Percentiles rank a stretch among this genome's conserved stretches.
Conservation (phyloP, 2,329 filamentous ascomycete genomes). For the Metarhizium anisopliae region DNA sequence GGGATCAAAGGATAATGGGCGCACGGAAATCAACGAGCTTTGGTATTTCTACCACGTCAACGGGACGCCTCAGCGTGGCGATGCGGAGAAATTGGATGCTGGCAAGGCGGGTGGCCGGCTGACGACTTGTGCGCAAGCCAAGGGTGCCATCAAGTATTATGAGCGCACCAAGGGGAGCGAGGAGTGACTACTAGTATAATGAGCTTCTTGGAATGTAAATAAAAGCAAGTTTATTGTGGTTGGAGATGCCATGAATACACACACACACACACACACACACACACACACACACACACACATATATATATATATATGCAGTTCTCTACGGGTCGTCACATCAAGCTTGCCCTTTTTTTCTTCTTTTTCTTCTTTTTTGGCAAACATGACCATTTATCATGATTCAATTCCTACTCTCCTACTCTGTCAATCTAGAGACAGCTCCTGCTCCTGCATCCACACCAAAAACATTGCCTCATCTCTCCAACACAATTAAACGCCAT, state of each 20-base stretch:
- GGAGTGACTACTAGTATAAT: not conserved
- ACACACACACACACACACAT: too few species aligned
- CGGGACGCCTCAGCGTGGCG: slow-evolving; percentile 45
- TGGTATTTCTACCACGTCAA: slow-evolving; percentile 59
- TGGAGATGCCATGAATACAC: not conserved
- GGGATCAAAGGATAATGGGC: slow-evolving; percentile 44
- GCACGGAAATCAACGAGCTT: slow-evolving; percentile 49
- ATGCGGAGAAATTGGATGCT: slow-evolving; percentile 33
- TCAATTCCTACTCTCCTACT: not conserved
- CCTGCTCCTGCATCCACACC: not conserved
- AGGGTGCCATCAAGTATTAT: slow-evolving; percentile 45
- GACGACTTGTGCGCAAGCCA: slow-evolving; percentile 45
- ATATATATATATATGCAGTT: not conserved
- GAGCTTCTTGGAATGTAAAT: not conserved
- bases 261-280: too few species aligned
- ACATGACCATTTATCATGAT: not conserved
- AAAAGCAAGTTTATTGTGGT: not conserved
- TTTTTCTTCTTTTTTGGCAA: not conserved
- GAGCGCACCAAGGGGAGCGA: slow-evolving; percentile 32
- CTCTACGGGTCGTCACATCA: not conserved
- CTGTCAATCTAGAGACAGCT: not conserved
- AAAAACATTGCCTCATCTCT: not conserved
- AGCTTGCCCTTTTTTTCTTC: not conserved
- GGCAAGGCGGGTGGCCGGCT: slow-evolving; percentile 37
- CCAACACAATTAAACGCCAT: not conserved